A percentile compares a stretch with the other conserved stretches of the same genome.
These are phyloP conservation scores for Diversispora epigaea DNA, from an alignment of 192 early-diverging fungal genomes.

Conservation along the genomic window DNA sequence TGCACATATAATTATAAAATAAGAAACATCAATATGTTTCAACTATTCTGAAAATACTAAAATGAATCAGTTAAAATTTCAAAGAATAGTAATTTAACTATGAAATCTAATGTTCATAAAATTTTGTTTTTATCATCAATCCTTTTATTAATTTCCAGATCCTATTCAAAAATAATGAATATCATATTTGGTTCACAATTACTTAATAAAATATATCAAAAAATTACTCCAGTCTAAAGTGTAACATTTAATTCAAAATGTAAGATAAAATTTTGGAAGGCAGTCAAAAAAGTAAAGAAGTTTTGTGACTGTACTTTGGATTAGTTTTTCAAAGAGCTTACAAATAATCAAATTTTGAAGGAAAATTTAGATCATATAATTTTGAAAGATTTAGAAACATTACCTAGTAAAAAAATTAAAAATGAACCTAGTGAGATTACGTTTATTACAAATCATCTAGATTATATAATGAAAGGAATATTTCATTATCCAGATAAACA, in stretches of 20 bases:
- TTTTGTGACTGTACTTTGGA: not conserved
- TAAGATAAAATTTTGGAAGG: conserved; percentile 20
- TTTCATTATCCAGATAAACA: conserved; percentile 26
- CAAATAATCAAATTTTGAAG: conserved; percentile 2
- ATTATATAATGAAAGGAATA: conserved; percentile 14
- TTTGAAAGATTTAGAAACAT: conserved; percentile 3
- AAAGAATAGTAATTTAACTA: conserved; percentile 1
- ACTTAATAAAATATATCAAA: conserved; percentile 29
- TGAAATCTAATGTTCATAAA: conserved; percentile 30
- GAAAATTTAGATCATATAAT: conserved; percentile 24
- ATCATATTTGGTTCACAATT: conserved; percentile 15
- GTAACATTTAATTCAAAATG: conserved; percentile 22
- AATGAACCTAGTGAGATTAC: conserved; percentile 29
- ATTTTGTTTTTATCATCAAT: conserved; percentile 24
- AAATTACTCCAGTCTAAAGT: conserved; percentile 6
- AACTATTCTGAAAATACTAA: conserved; percentile 11
- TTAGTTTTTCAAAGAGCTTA: conserved; percentile 4
- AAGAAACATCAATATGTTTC: conserved; percentile 26
- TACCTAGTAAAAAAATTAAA: conserved; percentile 9
- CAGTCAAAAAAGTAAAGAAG: not conserved
- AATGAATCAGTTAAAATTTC: conserved; percentile 17
- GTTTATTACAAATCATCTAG: conserved; percentile 12
- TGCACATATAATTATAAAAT: conserved; percentile 3
- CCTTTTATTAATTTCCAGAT: conserved; percentile 8
- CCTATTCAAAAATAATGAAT: conserved; percentile 28